phyloP scores from a whole-genome alignment of 805 yeast species.

The Ascoidea tarda region DNA sequence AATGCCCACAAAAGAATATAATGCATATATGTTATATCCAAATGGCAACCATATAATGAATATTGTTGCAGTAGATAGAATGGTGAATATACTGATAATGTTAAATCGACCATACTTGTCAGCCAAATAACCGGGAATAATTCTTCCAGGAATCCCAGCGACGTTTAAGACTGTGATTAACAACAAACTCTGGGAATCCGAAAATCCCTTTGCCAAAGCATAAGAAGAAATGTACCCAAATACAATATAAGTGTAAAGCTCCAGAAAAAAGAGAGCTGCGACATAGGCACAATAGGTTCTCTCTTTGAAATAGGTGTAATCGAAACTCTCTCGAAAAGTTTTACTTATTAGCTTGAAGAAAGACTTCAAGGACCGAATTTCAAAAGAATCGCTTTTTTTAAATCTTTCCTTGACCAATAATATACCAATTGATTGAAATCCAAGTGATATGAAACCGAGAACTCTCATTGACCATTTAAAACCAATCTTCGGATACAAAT shows the following conservation, averaged over 20 bases:
- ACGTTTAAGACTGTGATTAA: slow-evolving; percentile 33
- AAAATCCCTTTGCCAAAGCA: slow-evolving; percentile 29
- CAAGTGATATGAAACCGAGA: slow-evolving; percentile 29
- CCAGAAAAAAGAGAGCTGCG: slow-evolving; percentile 11
- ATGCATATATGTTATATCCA: slow-evolving; percentile 20
- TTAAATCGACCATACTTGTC: slow-evolving; percentile 44
- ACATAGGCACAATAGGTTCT: not conserved
- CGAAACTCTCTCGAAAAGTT: not conserved
- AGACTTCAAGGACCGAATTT: not conserved
- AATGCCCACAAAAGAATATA: slow-evolving; percentile 28
- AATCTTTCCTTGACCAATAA: slow-evolving; percentile 28
- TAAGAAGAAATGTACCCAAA: slow-evolving; percentile 37
- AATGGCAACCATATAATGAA: slow-evolving; percentile 28
- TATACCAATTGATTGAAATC: slow-evolving; percentile 19
- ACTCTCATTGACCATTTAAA: slow-evolving; percentile 44
- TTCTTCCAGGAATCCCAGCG: slow-evolving; percentile 37
- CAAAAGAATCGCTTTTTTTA: not conserved
- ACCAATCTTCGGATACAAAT: slow-evolving; percentile 30
- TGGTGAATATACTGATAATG: slow-evolving; percentile 34
- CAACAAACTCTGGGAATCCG: slow-evolving; percentile 19
- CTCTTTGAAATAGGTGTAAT: not conserved
- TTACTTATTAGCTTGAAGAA: too few species aligned
- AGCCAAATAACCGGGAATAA: slow-evolving; percentile 38
- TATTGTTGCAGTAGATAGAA: slow-evolving; percentile 29
- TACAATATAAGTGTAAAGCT: slow-evolving; percentile 27